Base-by-base conservation (phyloP, 2,329 filamentous ascomycete species). In the Fusarium sp. region DNA sequence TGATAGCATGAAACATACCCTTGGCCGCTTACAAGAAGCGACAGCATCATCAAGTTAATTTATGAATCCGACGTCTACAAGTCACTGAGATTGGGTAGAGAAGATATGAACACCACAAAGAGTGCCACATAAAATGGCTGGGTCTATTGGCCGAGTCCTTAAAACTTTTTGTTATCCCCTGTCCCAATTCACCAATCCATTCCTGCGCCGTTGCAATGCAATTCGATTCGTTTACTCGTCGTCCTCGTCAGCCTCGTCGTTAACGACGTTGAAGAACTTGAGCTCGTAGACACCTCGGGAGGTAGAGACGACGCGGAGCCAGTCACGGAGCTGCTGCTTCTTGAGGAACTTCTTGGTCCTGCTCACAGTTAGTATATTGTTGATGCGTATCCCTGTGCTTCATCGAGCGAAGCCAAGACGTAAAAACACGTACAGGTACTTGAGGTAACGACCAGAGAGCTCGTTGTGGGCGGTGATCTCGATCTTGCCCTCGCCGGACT, bases 321-420 rank as follows among this genome's bases (percentile, higher is more conserved):
- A 99, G 90, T 99, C 96, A 88, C 96, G 94, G 84, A 99, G 94
- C 91, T 98, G 95, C 90, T 98, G 94, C 94, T 99, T 99, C 94
- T 99, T 99, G 87, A 99, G 93, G 93, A 97, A 99, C 91, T 99
- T 99, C 94, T 99, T 99, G 86, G 96, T 99, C 85, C 94, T 97
- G 70, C 22, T 4, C 4, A 44, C 3, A 27, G 60, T 73, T 42
- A 73, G 71, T 31, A 35, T 38, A 27, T 55, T 12, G 22, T 29
- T 15, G 18, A n/a, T 38, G 20, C 12, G 8, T 17, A 25, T n/a
- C 20, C 11, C 3, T 27, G 15, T 29, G 15, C 29, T 49, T 46
- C 18, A 15, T 61, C 33, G 36, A 9, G 45, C 31, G 36, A 39
- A 42, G 41, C 47, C 18, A n/a, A 35, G 31, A 42, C 15, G 17